Base-by-base conservation (phyloP, 169 alveolate genomes). In the Hammondia hammondi region DNA sequence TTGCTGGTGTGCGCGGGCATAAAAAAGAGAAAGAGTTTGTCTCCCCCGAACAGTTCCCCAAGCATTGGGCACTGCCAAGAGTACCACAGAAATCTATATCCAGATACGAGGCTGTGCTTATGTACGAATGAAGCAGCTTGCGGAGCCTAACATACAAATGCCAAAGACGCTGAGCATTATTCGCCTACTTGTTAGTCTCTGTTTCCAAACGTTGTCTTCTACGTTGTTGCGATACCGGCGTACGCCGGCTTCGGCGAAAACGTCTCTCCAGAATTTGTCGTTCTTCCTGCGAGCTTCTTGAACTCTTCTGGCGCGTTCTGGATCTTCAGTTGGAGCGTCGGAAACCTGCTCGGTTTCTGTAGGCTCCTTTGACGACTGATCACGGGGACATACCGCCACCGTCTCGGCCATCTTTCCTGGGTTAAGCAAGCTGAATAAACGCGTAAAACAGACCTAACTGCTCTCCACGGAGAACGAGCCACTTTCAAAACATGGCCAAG, bases 161-260 rank as follows among this genome's bases (percentile, higher is more conserved):
- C 43, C 43, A 39, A 39, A 39, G 43, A 39, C 43, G 43, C 43
- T 39, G 43, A 39, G 43, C 43, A 39, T 39, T 39, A 39, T 2
- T 12, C 43, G 43, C 90, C n/a, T 82, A 82, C 90, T 82, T 43
- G 90, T 82, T 6, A 82, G 90, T 27, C 90, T 39, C 70, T 82
- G 90, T n/a, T 82, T 82, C 90, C 90, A 82, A 5, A 82, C 70
- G 29, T 37, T 82, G 2, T 45, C 90, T 48, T 82, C 90, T 4
- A 46, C 71, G 35, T 43, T 10, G 12, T 19, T 27, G 29, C 70
- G 71, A 43, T 82, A 17, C 27, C 70, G 32, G 90, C 90, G 90
- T 12, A 82, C 90, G 35, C 90, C 90, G 29, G 90, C 5, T 52
- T 82, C 90, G 37, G 39, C 90, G 43, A 82, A 82, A 6, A 82